Conservation (phyloP, 495 filamentous ascomycete species). For the Xylaria bambusicola region DNA sequence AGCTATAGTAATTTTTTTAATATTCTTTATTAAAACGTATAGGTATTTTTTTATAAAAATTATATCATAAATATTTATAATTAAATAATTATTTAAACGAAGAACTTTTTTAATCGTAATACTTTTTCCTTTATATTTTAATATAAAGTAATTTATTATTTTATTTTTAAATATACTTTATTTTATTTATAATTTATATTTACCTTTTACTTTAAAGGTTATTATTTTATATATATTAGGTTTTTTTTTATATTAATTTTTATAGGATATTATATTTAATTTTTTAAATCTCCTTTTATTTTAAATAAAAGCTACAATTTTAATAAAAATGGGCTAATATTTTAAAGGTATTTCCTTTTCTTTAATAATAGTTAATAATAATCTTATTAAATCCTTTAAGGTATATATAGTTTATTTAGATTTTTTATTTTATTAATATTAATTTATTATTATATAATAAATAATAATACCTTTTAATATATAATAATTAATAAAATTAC, state of each 20-base stretch:
- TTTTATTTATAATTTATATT: not conserved
- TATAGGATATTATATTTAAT: not conserved
- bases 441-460: not conserved
- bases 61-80: too few relatives aligned
- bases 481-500: not conserved
- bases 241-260: too few relatives aligned
- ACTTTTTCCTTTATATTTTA: too few relatives aligned
- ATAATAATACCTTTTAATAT: conserved; percentile 6
- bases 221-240: too few relatives aligned
- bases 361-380: not conserved
- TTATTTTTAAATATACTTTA: too few relatives aligned
- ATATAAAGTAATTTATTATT: too few relatives aligned
- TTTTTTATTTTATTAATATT: conserved; percentile 1
- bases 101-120: too few relatives aligned
- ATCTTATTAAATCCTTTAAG: not conserved
- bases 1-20: too few relatives aligned
- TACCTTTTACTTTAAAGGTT: too few relatives aligned
- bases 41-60: too few relatives aligned
- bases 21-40: too few relatives aligned
- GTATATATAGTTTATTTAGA: not conserved
- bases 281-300: not conserved
- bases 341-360: not conserved
- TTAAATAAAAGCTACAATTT: not conserved
- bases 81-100: not conserved
- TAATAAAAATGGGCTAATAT: not conserved